A percentile compares a stretch with the other conserved stretches of the same genome.
phyloP scores from a whole-genome alignment of 805 yeast genomes.

The Metschnikowia dekortorum region DNA sequence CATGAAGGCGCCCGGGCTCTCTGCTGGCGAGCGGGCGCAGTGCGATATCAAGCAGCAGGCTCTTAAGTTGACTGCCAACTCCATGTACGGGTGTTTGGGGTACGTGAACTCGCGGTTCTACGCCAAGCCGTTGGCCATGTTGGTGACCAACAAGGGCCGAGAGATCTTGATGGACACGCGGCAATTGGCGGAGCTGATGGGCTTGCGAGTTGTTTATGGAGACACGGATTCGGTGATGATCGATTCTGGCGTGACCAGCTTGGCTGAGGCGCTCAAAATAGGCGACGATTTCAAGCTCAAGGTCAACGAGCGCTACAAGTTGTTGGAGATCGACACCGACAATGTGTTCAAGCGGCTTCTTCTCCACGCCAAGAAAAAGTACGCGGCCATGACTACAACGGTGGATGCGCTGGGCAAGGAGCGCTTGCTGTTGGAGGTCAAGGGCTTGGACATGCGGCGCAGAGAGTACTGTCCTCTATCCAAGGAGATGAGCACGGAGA shows the following conservation, averaged over 20 bases:
- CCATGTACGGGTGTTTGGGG: slow-evolving; percentile 99
- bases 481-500: slow-evolving; percentile 77
- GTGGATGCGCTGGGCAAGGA: slow-evolving; percentile 53
- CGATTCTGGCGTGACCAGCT: slow-evolving; percentile 73
- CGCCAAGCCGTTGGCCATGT: slow-evolving; percentile 93
- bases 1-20: slow-evolving; percentile 68
- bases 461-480: slow-evolving; percentile 94
- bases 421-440: slow-evolving; percentile 66
- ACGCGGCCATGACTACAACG: slow-evolving; percentile 80
- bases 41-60: slow-evolving; percentile 96
- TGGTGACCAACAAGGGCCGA: slow-evolving; percentile 92
- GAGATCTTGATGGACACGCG: slow-evolving; percentile 91
- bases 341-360: slow-evolving; percentile 82
- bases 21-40: slow-evolving; percentile 65
- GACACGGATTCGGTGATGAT: slow-evolving; percentile 99
- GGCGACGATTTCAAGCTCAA: slow-evolving; percentile 80
- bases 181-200: slow-evolving; percentile 82
- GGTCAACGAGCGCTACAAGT: slow-evolving; percentile 83
- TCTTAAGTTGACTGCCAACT: slow-evolving; percentile 91
- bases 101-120: slow-evolving; percentile 87
- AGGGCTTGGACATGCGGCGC: slow-evolving; percentile 95
- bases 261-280: slow-evolving; percentile 68
- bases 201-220: slow-evolving; percentile 88
- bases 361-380: slow-evolving; percentile 93
- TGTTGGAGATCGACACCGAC: slow-evolving; percentile 92